A percentile compares a stretch with the other conserved stretches of the same genome.
phyloP scores from a whole-genome alignment of 208 protist genomes.

The Leishmania aethiopica region DNA sequence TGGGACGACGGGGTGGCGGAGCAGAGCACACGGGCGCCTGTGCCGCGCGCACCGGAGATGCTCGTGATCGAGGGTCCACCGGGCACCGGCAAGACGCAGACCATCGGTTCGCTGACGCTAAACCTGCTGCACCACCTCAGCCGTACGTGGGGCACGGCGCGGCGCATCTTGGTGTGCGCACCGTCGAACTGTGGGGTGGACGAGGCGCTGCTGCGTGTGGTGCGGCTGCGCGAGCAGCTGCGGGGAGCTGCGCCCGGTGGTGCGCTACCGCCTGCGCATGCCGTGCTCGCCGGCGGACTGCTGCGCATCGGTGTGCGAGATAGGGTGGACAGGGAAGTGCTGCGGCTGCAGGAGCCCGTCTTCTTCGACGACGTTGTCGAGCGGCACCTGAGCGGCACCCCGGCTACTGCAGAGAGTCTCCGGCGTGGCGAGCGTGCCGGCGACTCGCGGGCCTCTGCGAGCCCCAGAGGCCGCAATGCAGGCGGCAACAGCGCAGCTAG shows the following conservation, averaged over 20 bases:
- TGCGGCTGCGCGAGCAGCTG: constrained; percentile 42
- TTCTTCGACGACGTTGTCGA: constrained; percentile 72
- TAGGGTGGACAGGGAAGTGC: constrained; percentile 60
- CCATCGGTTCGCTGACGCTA: constrained; percentile 65
- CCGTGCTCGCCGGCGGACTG: constrained; percentile 15
- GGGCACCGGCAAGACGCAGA: constrained; percentile 93
- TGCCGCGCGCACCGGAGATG: constrained; percentile 40
- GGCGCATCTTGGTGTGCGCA: constrained; percentile 76
- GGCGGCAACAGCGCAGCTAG: background rate
- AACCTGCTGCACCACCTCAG: constrained; percentile 69
- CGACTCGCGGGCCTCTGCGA: too few relatives aligned
- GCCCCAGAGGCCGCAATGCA: too few relatives aligned
- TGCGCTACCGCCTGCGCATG: constrained; percentile 6
- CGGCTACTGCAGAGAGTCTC: background rate
- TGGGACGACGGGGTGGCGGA: constrained; percentile 40
- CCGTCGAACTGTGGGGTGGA: constrained; percentile 91
- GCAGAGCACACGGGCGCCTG: background rate
- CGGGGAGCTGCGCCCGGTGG: background rate
- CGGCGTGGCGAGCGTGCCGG: background rate
- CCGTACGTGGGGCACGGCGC: constrained; percentile 1
- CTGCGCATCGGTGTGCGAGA: constrained; percentile 76
- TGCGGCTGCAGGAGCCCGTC: constrained; percentile 42
- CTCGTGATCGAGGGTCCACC: constrained; percentile 88
- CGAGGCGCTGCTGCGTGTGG: constrained; percentile 73
- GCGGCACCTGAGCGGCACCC: background rate